Evolutionary conservation across 495 filamentous ascomycete genomes (phyloP).

Genomic region (Talaromyces wortmannii): DNA sequence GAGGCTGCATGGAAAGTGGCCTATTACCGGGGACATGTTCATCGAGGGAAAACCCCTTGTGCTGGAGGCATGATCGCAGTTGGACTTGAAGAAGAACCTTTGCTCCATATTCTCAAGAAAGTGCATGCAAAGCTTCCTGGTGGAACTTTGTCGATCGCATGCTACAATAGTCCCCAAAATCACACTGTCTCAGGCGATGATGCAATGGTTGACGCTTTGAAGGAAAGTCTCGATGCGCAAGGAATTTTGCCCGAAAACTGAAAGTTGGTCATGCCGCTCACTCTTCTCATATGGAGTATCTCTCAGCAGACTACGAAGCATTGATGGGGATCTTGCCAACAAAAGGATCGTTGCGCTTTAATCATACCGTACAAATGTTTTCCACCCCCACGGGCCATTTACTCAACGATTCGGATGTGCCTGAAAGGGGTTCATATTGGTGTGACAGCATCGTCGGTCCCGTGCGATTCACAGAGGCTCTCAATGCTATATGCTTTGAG

Average conservation of each 20-base stretch:
- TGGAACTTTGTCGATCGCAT: slow-evolving; percentile 15
- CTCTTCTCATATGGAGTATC: slow-evolving; percentile 6
- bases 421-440: too few species aligned
- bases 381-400: too few species aligned
- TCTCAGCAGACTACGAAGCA: slow-evolving; percentile 14
- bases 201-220: neutral
- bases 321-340: slow-evolving; percentile 1
- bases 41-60: neutral
- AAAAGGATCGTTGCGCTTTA: slow-evolving; percentile 12
- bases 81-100: slow-evolving; percentile 8
- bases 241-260: slow-evolving; percentile 3
- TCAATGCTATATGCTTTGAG: slow-evolving; percentile 10
- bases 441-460: too few species aligned
- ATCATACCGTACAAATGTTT: slow-evolving; percentile 15
- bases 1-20: slow-evolving; percentile 33
- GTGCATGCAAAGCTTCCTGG: neutral
- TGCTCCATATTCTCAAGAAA: slow-evolving; percentile 6
- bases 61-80: slow-evolving; percentile 20
- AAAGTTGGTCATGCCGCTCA: slow-evolving; percentile 3
- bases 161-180: slow-evolving; percentile 22
- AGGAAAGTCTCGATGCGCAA: neutral
- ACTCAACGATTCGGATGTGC: too few species aligned
- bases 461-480: slow-evolving; percentile 23
- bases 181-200: slow-evolving; percentile 23
- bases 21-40: slow-evolving; percentile 32